Percentiles rank a stretch among this genome's conserved stretches.
These are phyloP conservation scores for Tetracladium marchalianum DNA, from an alignment of 495 filamentous ascomycete species.

Conservation along the genomic window DNA sequence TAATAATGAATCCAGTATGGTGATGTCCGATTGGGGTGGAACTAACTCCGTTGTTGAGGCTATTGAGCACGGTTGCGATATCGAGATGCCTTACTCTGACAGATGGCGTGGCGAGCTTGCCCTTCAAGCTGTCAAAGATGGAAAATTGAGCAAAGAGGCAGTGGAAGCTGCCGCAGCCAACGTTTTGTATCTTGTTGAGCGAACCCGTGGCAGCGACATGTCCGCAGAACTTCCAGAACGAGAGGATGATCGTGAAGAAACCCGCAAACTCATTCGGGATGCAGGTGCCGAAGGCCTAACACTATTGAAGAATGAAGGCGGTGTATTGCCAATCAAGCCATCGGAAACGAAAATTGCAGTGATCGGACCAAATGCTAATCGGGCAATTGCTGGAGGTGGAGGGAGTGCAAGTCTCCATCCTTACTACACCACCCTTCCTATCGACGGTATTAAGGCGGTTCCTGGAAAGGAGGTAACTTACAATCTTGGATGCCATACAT, in stretches of 20 bases:
- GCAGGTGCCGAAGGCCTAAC: constrained; percentile 66
- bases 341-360: constrained; percentile 54
- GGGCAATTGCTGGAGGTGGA: constrained; percentile 69
- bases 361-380: constrained; percentile 76
- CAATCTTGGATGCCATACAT: constrained; percentile 46
- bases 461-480: constrained; percentile 39
- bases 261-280: constrained; percentile 55
- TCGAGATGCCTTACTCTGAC: constrained; percentile 69
- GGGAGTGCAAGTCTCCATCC: constrained; percentile 71
- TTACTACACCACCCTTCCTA: constrained; percentile 59
- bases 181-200: constrained; percentile 58
- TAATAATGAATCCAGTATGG: constrained; percentile 33
- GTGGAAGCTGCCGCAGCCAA: constrained; percentile 48
- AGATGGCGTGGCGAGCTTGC: constrained; percentile 63
- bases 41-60: constrained; percentile 62
- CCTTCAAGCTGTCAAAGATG: constrained; percentile 49
- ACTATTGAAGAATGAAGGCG: constrained; percentile 66
- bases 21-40: constrained; percentile 68
- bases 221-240: constrained; percentile 49
- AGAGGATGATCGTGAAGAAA: constrained; percentile 54
- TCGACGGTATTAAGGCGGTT: constrained; percentile 41
- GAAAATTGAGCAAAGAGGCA: constrained; percentile 39
- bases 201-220: constrained; percentile 49
- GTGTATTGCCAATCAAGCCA: constrained; percentile 55
- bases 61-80: constrained; percentile 63